Conservation (phyloP, 2,329 filamentous ascomycete species). For the Phaeosphaeriaceae sp. region DNA sequence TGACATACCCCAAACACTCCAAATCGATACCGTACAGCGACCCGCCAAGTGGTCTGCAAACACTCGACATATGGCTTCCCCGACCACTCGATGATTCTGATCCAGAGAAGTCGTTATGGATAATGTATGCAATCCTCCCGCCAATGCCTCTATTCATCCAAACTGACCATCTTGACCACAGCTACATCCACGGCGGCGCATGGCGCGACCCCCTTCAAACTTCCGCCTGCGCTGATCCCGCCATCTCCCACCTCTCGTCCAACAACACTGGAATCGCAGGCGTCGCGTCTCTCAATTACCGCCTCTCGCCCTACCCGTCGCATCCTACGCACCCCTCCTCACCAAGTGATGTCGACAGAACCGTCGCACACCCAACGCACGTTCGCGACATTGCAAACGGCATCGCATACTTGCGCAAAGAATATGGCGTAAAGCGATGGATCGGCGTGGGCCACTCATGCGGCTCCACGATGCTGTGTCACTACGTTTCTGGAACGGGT, state of each 20-base stretch:
- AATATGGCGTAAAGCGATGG: slow-evolving; percentile 58
- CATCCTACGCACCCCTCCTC: slow-evolving; percentile 55
- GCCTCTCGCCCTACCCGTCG: slow-evolving; percentile 61
- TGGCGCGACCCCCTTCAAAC: slow-evolving; percentile 57
- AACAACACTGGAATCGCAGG: slow-evolving; percentile 56
- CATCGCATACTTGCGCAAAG: slow-evolving; percentile 58
- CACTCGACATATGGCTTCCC: slow-evolving; percentile 53
- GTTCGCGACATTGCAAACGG: slow-evolving; percentile 63
- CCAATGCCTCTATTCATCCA: too few relatives aligned
- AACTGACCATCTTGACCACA: slow-evolving; percentile 11
- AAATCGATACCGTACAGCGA: slow-evolving; percentile 36
- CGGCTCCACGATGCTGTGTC: slow-evolving; percentile 69
- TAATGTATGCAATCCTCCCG: slow-evolving; percentile 37
- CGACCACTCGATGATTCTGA: slow-evolving; percentile 31
- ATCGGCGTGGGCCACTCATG: slow-evolving; percentile 69
- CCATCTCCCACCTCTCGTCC: slow-evolving; percentile 45
- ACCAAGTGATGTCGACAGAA: slow-evolving; percentile 56
- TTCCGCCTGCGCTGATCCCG: slow-evolving; percentile 43
- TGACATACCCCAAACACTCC: slow-evolving; percentile 23
- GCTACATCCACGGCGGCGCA: slow-evolving; percentile 59
- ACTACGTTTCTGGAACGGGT: slow-evolving; percentile 51
- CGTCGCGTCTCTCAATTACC: slow-evolving; percentile 71
- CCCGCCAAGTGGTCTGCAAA: slow-evolving; percentile 46
- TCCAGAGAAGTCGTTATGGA: slow-evolving; percentile 35
- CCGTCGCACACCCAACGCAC: slow-evolving; percentile 67